Conservation (phyloP, 768 basidiomycete genomes). For the Gymnopilus junonius region DNA sequence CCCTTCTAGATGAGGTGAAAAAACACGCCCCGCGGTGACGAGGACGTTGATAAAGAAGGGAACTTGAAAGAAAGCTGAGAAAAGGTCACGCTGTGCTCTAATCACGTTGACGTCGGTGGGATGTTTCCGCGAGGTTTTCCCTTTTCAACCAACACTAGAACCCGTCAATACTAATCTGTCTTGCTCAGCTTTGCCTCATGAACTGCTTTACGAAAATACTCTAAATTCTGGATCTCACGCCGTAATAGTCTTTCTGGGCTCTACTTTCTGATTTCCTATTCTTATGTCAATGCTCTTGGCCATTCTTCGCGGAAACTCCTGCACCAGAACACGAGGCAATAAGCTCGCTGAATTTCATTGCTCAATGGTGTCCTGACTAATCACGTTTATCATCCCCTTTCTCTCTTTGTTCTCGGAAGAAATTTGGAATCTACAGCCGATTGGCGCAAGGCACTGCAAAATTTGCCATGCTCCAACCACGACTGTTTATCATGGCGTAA, state of each 20-base stretch:
- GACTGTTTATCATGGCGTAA: constrained; percentile 7
- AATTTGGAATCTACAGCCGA: neutral
- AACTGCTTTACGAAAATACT: neutral
- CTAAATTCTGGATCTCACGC: neutral
- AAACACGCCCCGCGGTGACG: constrained; percentile 2
- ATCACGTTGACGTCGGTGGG: neutral
- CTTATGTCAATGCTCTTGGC: neutral
- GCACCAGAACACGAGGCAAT: constrained; percentile 3
- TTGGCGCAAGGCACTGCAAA: constrained; percentile 7
- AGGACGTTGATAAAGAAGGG: neutral
- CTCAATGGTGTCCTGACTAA: neutral
- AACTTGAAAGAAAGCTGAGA: neutral
- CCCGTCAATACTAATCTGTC: neutral
- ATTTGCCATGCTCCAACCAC: constrained; percentile 6
- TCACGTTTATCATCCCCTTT: neutral
- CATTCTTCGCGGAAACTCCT: constrained; percentile 3
- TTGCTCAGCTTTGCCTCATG: neutral
- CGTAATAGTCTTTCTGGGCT: neutral
- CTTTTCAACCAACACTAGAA: constrained; percentile 12
- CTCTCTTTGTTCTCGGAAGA: constrained; percentile 1
- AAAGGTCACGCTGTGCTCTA: neutral
- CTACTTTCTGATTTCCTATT: neutral
- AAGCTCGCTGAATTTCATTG: neutral
- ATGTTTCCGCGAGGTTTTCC: constrained; percentile 9
- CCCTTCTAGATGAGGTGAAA: neutral